A percentile compares a stretch with the other conserved stretches of the same genome.
Evolutionary conservation across 208 protist genomes (phyloP).

Genomic region (Strigomonas culicis): DNA sequence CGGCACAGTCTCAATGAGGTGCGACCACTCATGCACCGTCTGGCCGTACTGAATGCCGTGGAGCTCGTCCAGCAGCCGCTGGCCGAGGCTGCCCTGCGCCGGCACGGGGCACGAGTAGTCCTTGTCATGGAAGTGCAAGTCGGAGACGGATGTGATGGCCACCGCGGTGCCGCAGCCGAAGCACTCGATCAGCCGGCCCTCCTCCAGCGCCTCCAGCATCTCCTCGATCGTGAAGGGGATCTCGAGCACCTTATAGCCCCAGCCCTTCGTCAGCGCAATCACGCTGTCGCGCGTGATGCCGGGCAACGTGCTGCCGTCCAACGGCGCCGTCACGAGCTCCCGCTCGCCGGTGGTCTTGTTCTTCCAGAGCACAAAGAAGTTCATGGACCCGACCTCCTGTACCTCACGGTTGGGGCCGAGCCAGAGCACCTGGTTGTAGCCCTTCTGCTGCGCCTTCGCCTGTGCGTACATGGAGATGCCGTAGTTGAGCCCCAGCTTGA

Average conservation of each 20-base stretch:
- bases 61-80: conserved; percentile 49
- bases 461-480: conserved; percentile 87
- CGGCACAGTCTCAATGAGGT: conserved; percentile 19
- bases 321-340: conserved; percentile 94
- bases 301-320: conserved; percentile 94
- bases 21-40: conserved; percentile 45
- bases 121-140: conserved; percentile 79
- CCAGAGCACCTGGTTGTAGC: conserved; percentile 98
- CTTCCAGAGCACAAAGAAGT: conserved; percentile 95
- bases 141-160: conserved; percentile 91
- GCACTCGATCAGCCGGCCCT: conserved; percentile 89
- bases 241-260: conserved; percentile 90
- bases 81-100: conserved; percentile 32
- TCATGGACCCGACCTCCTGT: conserved; percentile 98
- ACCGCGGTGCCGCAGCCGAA: conserved; percentile 97
- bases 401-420: conserved; percentile 90
- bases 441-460: conserved; percentile 78
- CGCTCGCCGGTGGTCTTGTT: conserved; percentile 43
- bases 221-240: conserved; percentile 79
- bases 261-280: conserved; percentile 68
- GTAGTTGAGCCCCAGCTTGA: conserved; percentile 95
- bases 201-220: conserved; percentile 76
- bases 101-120: conserved; percentile 54
- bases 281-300: conserved; percentile 97
- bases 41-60: conserved; percentile 70